phyloP scores from a whole-genome alignment of 1,284 basidiomycete species.

The Trichosporon sp. region DNA sequence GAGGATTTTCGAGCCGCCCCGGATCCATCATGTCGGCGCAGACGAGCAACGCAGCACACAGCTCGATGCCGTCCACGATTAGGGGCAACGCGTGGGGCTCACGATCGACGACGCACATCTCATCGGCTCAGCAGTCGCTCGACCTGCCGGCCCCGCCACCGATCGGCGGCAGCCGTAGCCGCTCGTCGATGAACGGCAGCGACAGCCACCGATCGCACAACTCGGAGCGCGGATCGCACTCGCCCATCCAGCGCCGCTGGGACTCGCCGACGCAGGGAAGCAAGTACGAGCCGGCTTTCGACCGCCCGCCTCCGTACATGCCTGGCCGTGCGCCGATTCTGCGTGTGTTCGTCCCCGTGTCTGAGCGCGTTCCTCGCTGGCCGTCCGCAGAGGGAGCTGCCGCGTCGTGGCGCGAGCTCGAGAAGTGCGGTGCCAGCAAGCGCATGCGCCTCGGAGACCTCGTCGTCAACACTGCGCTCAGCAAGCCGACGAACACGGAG shows the following conservation, averaged over 20 bases:
- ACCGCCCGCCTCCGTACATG: slow-evolving; percentile 51
- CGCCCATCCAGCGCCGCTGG: slow-evolving; percentile 34
- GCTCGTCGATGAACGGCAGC: slow-evolving; percentile 43
- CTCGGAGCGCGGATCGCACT: slow-evolving; percentile 33
- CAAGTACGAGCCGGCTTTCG: slow-evolving; percentile 51
- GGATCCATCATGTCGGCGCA: slow-evolving; percentile 53
- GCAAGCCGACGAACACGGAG: slow-evolving; percentile 44
- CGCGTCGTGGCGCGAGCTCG: slow-evolving; percentile 49
- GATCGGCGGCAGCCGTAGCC: slow-evolving; percentile 32
- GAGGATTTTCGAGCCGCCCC: slow-evolving; percentile 39
- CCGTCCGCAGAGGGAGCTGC: slow-evolving; percentile 54
- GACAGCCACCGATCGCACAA: slow-evolving; percentile 35
- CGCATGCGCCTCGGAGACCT: slow-evolving; percentile 54
- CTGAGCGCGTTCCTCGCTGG: slow-evolving; percentile 48
- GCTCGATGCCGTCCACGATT: slow-evolving; percentile 26
- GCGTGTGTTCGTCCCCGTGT: slow-evolving; percentile 54
- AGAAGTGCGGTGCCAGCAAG: slow-evolving; percentile 53
- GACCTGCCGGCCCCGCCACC: slow-evolving; percentile 38
- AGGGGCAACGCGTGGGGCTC: slow-evolving; percentile 11
- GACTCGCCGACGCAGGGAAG: slow-evolving; percentile 30
- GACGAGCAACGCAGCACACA: slow-evolving; percentile 32
- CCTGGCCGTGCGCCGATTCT: slow-evolving; percentile 53
- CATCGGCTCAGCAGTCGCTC: slow-evolving; percentile 17
- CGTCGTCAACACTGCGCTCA: slow-evolving; percentile 53
- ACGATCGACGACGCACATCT: slow-evolving; percentile 15